phyloP scores from a whole-genome alignment of 129 eudicot genomes.

The Flaveria robusta region DNA sequence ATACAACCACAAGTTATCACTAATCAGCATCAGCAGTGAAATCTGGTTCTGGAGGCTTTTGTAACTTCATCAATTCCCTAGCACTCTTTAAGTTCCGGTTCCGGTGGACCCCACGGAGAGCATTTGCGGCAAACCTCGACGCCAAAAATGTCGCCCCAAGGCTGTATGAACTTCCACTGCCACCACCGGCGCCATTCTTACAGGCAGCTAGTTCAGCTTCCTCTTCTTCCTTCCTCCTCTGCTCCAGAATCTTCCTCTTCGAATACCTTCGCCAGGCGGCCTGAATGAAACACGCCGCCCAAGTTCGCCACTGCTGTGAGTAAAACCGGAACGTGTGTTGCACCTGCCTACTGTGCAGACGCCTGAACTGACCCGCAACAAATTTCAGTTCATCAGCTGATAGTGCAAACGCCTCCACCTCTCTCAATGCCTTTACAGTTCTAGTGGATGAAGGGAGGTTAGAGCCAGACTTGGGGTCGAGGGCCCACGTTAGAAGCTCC shows the following conservation, averaged over 20 bases:
- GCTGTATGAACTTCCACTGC: slow-evolving; percentile 62
- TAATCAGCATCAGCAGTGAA: slow-evolving; percentile 82
- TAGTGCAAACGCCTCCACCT: slow-evolving; percentile 93
- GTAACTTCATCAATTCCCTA: slow-evolving; percentile 79
- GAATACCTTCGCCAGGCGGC: slow-evolving; percentile 92
- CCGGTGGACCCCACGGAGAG: slow-evolving; percentile 92
- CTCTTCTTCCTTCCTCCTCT: slow-evolving; percentile 70
- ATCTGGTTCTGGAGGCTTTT: slow-evolving; percentile 95
- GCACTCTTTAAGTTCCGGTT: slow-evolving; percentile 73
- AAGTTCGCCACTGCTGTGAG: slow-evolving; percentile 93
- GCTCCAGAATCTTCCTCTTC: slow-evolving; percentile 70
- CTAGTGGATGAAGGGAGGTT: slow-evolving; percentile 94
- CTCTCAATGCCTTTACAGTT: slow-evolving; percentile 79
- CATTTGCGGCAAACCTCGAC: slow-evolving; percentile 78
- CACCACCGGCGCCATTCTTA: slow-evolving; percentile 29
- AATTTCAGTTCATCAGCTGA: slow-evolving; percentile 87
- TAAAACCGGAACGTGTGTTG: slow-evolving; percentile 95
- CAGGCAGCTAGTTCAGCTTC: slow-evolving; percentile 49
- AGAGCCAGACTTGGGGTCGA: slow-evolving; percentile 80
- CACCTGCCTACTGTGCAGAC: slow-evolving; percentile 91
- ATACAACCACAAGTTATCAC: slow-evolving; percentile 39
- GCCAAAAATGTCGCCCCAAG: slow-evolving; percentile 86
- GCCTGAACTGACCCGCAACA: slow-evolving; percentile 86
- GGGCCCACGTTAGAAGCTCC: slow-evolving; percentile 94
- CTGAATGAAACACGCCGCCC: slow-evolving; percentile 96